Conservation (phyloP, 306 rosid species). For the Lathyrus tuberosus region DNA sequence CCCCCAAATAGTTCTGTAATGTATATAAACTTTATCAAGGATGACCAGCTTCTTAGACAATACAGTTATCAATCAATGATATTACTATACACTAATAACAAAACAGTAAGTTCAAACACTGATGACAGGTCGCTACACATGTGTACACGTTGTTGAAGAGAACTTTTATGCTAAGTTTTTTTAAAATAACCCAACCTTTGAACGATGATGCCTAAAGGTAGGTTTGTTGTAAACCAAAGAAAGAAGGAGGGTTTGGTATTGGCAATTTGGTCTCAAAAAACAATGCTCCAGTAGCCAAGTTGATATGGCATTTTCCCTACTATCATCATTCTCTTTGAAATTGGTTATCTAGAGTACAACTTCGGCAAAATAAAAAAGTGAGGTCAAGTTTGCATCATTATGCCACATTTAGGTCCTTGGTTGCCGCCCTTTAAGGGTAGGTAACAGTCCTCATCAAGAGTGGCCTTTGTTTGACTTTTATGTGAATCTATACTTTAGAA, state of each 20-base stretch:
- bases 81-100: background rate
- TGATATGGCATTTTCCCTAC: background rate
- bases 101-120: background rate
- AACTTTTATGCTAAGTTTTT: background rate
- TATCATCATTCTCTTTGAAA: background rate
- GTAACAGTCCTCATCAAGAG: background rate
- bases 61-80: background rate
- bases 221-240: background rate
- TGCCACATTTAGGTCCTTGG: background rate
- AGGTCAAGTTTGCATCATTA: background rate
- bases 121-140: background rate
- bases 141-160: background rate
- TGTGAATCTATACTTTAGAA: background rate
- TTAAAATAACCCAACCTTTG: no score
- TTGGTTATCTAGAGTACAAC: background rate
- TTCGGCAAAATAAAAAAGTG: background rate
- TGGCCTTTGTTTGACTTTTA: constrained; percentile 2
- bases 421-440: background rate
- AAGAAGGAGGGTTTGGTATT: background rate
- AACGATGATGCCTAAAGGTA: background rate
- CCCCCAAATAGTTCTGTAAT: no score
- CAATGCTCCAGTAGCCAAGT: background rate
- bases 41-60: background rate
- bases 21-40: background rate
- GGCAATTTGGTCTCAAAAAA: background rate